Percentiles rank a stretch among this genome's conserved stretches.
phyloP scores from a whole-genome alignment of 768 basidiomycete genomes.

The Trametes meyenii region DNA sequence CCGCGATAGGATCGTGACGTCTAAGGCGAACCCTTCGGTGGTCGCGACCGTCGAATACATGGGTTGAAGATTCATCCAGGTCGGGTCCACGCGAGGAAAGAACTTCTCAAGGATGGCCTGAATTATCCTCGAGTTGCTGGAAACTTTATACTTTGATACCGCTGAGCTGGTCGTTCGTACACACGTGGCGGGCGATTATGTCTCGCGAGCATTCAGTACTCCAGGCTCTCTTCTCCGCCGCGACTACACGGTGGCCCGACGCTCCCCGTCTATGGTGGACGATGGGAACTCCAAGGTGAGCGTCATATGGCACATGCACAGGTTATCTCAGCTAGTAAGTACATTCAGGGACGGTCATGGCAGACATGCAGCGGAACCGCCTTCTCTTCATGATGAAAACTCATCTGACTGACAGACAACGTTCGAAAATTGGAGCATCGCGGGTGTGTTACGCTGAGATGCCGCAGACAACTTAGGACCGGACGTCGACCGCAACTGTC shows the following conservation, averaged over 20 bases:
- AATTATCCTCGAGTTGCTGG: conserved; percentile 9
- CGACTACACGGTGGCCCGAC: not conserved
- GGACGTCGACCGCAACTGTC: not conserved
- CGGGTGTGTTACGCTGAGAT: not conserved
- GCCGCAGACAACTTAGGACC: not conserved
- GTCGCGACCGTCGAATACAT: not conserved
- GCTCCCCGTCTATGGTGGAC: conserved; percentile 1
- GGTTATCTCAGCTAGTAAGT: not conserved
- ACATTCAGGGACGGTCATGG: not conserved
- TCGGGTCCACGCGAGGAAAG: conserved; percentile 4
- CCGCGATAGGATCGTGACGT: not conserved
- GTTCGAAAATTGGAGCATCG: not conserved
- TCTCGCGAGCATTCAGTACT: conserved; percentile 13
- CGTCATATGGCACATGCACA: too few relatives aligned
- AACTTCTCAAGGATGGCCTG: conserved; percentile 12
- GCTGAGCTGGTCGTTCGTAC: not conserved
- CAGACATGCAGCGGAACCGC: not conserved
- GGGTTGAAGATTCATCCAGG: not conserved
- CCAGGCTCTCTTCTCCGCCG: conserved; percentile 12
- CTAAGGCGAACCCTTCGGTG: not conserved
- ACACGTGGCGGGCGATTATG: conserved; percentile 3
- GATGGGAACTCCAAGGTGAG: not conserved
- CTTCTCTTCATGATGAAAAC: not conserved
- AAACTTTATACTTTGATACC: conserved; percentile 23
- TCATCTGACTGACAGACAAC: not conserved